Conservation (phyloP, 1,284 basidiomycete genomes). For the Microbotryum saponariae region DNA sequence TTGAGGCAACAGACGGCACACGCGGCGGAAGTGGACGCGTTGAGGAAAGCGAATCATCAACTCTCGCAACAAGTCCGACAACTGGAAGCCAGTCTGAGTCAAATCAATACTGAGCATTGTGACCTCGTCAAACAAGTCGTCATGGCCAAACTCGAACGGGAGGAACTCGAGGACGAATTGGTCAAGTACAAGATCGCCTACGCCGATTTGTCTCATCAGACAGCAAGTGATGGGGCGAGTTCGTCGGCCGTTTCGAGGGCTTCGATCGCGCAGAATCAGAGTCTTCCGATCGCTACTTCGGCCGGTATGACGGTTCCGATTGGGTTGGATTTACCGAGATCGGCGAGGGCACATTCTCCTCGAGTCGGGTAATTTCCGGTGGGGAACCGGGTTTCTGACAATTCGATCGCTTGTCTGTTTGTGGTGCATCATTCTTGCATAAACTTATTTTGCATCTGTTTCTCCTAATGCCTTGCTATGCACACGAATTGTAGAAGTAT, state of each 20-base stretch:
- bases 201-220: conserved; percentile 20
- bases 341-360: no score
- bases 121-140: conserved; percentile 73
- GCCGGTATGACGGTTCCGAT: no score
- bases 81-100: conserved; percentile 66
- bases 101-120: conserved; percentile 68
- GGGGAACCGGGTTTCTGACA: no score
- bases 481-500: no score
- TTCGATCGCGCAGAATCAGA: no score
- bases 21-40: conserved; percentile 66
- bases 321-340: no score
- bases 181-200: conserved; percentile 53
- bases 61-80: conserved; percentile 74
- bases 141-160: conserved; percentile 70
- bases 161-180: conserved; percentile 81
- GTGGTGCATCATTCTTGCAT: no score
- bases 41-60: conserved; percentile 67
- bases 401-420: no score
- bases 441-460: no score
- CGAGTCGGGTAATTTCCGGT: no score
- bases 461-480: no score
- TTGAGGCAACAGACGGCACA: conserved; percentile 63
- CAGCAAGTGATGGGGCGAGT: background rate
- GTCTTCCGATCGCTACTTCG: no score
- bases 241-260: background rate